A percentile compares a stretch with the other conserved stretches of the same genome.
phyloP scores from a whole-genome alignment of 192 early-diverging fungal species.

The Podila clonocystis region DNA sequence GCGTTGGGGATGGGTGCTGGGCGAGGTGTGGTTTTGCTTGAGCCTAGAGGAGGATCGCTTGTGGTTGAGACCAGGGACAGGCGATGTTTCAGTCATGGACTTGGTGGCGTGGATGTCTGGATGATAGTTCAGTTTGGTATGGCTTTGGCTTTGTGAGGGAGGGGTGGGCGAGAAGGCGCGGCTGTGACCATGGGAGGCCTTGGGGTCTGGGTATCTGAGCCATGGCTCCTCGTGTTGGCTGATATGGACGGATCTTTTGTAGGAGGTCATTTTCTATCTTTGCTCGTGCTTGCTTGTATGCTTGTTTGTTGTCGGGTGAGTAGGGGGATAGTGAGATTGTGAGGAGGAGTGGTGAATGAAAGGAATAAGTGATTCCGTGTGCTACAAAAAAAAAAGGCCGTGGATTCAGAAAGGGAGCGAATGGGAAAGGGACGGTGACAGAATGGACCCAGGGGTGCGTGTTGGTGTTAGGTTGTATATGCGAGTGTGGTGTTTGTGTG shows the following conservation, averaged over 20 bases:
- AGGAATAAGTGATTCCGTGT: not conserved
- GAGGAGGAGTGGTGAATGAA: not conserved
- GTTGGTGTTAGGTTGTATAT: too few species aligned
- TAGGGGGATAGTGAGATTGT: not conserved
- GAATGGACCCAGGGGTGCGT: not conserved
- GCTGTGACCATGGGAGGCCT: slow-evolving; percentile 30
- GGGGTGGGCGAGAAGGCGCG: slow-evolving; percentile 7
- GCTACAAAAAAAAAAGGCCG: too few species aligned
- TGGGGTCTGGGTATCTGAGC: slow-evolving; percentile 38
- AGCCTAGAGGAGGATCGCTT: slow-evolving; percentile 34
- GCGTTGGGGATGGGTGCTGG: slow-evolving; percentile 1
- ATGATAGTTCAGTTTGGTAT: not conserved
- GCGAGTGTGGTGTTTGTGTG: too few species aligned
- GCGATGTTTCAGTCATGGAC: slow-evolving; percentile 2
- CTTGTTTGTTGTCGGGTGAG: not conserved
- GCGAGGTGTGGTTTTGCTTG: slow-evolving; percentile 3
- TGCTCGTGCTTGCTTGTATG: not conserved
- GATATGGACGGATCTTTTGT: not conserved
- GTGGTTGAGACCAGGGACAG: slow-evolving; percentile 6
- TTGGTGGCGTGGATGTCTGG: slow-evolving; percentile 1
- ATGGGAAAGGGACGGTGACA: not conserved
- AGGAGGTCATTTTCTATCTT: not conserved
- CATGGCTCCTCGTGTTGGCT: slow-evolving; percentile 26
- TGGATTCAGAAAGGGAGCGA: not conserved
- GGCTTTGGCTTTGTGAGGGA: not conserved